phyloP scores from a whole-genome alignment of 345 rosid genomes.

The Brassica nigra region DNA sequence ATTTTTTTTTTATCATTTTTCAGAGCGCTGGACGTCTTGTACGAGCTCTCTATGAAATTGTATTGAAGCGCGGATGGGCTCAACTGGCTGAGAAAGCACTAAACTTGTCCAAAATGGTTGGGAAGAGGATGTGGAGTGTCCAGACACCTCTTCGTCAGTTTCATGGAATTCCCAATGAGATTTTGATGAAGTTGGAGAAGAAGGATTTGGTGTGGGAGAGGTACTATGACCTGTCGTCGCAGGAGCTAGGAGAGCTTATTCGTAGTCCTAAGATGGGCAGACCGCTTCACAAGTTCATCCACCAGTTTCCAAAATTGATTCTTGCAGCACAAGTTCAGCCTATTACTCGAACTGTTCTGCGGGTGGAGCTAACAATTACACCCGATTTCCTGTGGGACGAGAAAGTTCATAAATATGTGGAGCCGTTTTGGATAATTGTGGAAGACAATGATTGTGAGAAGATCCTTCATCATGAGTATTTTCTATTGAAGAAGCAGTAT shows the following conservation, averaged over 20 bases:
- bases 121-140: constrained; percentile 96
- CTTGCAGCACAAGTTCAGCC: constrained; percentile 93
- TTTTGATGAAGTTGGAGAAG: constrained; percentile 87
- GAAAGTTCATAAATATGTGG: constrained; percentile 87
- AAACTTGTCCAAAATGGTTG: constrained; percentile 90
- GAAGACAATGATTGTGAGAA: constrained; percentile 96
- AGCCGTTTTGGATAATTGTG: constrained; percentile 94
- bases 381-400: constrained; percentile 98
- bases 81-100: constrained; percentile 91
- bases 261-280: constrained; percentile 87
- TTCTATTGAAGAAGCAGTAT: constrained; percentile 88
- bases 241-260: constrained; percentile 92
- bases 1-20: constrained; percentile 18
- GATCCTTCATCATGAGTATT: constrained; percentile 92
- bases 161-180: constrained; percentile 75
- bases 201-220: constrained; percentile 98
- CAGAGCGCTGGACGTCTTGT: constrained; percentile 94
- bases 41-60: constrained; percentile 92
- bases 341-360: constrained; percentile 78
- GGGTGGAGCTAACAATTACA: constrained; percentile 88
- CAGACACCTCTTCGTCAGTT: constrained; percentile 95
- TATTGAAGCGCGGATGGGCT: constrained; percentile 93
- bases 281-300: constrained; percentile 81
- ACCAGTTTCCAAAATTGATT: constrained; percentile 82
- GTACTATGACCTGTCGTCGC: constrained; percentile 86